Base-by-base conservation (phyloP, 345 rosid species). In the Populus ilicifolia region DNA sequence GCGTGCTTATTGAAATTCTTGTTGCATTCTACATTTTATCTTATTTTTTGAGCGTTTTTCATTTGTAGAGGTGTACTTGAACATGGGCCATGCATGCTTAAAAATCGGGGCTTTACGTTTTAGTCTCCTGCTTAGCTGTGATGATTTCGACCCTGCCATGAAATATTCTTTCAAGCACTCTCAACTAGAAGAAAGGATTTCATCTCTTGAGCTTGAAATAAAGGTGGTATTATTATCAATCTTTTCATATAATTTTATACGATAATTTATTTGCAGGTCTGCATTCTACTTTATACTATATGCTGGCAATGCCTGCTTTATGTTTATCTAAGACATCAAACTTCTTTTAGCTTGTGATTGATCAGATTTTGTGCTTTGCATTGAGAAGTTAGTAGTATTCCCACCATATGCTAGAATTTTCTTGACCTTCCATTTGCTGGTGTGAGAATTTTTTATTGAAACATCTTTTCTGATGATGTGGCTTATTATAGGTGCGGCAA, bases 81-180 rank as follows among this genome's bases (percentile, higher is more conserved):
- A 80, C 73, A 87, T 89, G 80, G 97, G 97, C 65, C 76, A 78
- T 78, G 91, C 88, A 25, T 95, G 98, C 98, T 70, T 93, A 67
- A 80, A 80, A 64, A 90, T 95, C 72, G 99, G 98, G 48, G 90
- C 82, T 29, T 79, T 95, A 75, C 96, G 96, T 65, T 90, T 88
- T 81, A 81, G 77, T 83, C 98, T 93, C 77, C 84, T 95, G 87
- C 87, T 85, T 81, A 69, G 85, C 73, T 74, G 85, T 79, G 90
- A 89, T 86, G 90, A 83, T 82, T 71, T 92, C 78, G 99, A 95
- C 86, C 99, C 99, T 76, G 90, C 89, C 69, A 76, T 83, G 86
- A 93, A 93, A 83, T 89, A 89, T 75, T 83, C 87, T 54, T 88
- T 81, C 85, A 95, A 92, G 85, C 80, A 85, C 73, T 77, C 85